Evolutionary conservation across 2,329 filamentous ascomycete genomes (phyloP).

Genomic region (Fusarium austroafricanum): DNA sequence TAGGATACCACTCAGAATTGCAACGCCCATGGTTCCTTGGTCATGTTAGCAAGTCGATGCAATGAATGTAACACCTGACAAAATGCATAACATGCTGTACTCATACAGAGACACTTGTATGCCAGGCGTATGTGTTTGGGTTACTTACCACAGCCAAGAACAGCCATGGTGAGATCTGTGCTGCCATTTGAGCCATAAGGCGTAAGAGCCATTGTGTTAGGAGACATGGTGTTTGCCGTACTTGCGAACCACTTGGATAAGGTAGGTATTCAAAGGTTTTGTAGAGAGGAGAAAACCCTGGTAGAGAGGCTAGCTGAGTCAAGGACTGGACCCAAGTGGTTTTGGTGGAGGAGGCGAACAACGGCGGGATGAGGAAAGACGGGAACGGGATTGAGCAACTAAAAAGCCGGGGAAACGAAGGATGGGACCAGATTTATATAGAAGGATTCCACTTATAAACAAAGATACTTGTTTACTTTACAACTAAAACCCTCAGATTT

Average conservation of each 20-base stretch:
- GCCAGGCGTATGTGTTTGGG: neutral
- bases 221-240: slow-evolving; percentile 40
- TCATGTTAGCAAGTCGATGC: slow-evolving; percentile 21
- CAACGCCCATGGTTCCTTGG: slow-evolving; percentile 87
- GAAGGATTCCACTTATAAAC: slow-evolving; percentile 24
- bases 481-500: slow-evolving; percentile 6
- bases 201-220: slow-evolving; percentile 46
- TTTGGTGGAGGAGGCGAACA: slow-evolving; percentile 10
- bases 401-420: slow-evolving; percentile 31
- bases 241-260: slow-evolving; percentile 10
- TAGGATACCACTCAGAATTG: slow-evolving; percentile 84
- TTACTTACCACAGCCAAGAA: slow-evolving; percentile 81
- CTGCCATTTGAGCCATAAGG: slow-evolving; percentile 52
- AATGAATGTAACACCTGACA: neutral
- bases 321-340: slow-evolving; percentile 3
- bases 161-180: slow-evolving; percentile 75
- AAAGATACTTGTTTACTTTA: slow-evolving; percentile 34
- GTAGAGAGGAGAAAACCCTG: slow-evolving; percentile 6
- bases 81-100: neutral
- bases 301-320: slow-evolving; percentile 9
- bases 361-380: slow-evolving; percentile 6
- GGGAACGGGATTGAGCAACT: slow-evolving; percentile 14
- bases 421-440: slow-evolving; percentile 25
- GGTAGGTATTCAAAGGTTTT: neutral
- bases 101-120: neutral